Base-by-base conservation (phyloP, 768 basidiomycete species). In the Tubosaeta sp. region DNA sequence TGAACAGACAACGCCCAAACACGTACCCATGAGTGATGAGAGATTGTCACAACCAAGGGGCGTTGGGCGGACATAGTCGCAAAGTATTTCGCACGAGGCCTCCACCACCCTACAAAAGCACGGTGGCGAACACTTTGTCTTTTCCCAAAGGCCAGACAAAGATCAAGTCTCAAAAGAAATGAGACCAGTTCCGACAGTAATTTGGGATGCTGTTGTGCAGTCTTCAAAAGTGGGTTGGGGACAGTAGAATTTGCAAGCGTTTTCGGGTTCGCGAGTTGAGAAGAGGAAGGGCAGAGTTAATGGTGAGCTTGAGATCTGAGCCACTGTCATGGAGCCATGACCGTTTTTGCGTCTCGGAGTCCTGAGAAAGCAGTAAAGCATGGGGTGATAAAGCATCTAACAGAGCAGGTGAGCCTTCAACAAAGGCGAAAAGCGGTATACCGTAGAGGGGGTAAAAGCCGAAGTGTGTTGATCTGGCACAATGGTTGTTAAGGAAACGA, bases 51-150 rank as follows among this genome's bases (percentile, higher is more conserved):
- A 76, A 9, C 90, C 89, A 13, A 94, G 70, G 6, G 78, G 71
- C 5, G 82, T 78, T 13, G 74, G 59, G 26, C 89, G 73, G 2
- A 92, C 82, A 38, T 80, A 80, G 1, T 76, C 76, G 2, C 90
- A 74, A 64, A 85, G 95, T 29, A 94, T 69, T 63, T 91, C 88
- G 42, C 88, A 94, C 76, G 8, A 93, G 68, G 0, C 85, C 81
- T 1, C 78, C 80, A 0, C 83, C 78, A 4, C 78, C 76, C 6
- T 76, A 78, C 58, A 60, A 73, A 13, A 81, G 71, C 0, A 83
- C 73, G 2, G 72, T 70, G 31, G 80, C 76, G 12, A 94, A 75
- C 0, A 92, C 70, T 14, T 72, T 69, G 49, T 85, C 82, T 55
- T 76, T 73, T 50, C 76, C 72, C 12, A 76, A 64, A 1, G 88